Base-by-base conservation (phyloP, 2,329 filamentous ascomycete genomes). In the Ambrosiella xylebori region DNA sequence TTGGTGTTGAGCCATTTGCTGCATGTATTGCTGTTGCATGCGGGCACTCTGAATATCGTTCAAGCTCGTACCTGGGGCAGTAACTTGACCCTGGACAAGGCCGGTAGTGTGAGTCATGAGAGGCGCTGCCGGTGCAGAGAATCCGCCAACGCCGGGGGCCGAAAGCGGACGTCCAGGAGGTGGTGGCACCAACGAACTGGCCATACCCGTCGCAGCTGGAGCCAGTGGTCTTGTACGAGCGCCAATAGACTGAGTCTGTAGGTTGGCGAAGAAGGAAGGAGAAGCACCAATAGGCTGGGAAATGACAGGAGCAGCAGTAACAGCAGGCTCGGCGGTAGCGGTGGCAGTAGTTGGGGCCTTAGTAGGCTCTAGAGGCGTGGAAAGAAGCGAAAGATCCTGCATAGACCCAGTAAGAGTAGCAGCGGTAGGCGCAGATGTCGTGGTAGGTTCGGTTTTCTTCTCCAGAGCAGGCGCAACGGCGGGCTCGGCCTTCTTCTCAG, bases 51-150 rank as follows among this genome's bases (percentile, higher is more conserved):
- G 80, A 50, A 93, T 73, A 51, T 91, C 87, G 64, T 82, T 78
- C 64, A 94, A 68, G 67, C 84, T 91, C 68, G 91, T 86, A 11
- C 88, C 87, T 2, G 80, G 78, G 37, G 84, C 80, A 36, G 86
- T 84, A 58, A 87, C 74, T 62, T 81, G 81, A 9, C 73, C 72
- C 65, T 81, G 79, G 57, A 79, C 59, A 17, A 65, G 75, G 7
- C 91, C 89, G 4, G 93, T 96, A 69, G 90, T 79, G 67, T 96
- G 91, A 56, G 88, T 82, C 67, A 90, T 84, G 63, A 96, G 71
- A 13, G 87, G 82, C 27, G 35, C 35, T 54, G 87, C 81, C 15
- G 85, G 79, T 7, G 79, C 78, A 17, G 59, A 39, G 68, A 94
- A 93, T 3, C 76, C 77, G 68, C 78, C 89, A 51, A 82, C 81